phyloP scores from a whole-genome alignment of 108 stramenopile species.

The Aurantiochytrium sp. region DNA sequence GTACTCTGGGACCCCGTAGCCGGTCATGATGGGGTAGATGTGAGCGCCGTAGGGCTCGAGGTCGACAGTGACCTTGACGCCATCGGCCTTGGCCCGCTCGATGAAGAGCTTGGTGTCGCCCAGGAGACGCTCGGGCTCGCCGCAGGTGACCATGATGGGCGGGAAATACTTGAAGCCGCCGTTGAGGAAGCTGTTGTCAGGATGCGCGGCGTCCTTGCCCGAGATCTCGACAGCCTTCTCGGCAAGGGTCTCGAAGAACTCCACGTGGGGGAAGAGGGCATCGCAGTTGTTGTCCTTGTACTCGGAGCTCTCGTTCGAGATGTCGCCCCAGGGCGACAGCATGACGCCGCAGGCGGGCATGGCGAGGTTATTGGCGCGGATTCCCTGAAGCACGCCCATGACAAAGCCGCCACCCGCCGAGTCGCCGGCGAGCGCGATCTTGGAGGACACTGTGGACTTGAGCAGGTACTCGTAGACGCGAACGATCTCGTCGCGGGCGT shows the following conservation, averaged over 20 bases:
- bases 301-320: not conserved
- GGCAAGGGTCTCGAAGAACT: not conserved
- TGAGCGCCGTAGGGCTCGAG: not conserved
- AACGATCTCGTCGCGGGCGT: not conserved
- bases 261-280: not conserved
- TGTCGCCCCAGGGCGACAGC: not conserved
- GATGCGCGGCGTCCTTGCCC: not conserved
- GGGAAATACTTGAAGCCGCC: constrained; percentile 12
- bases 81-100: constrained; percentile 10
- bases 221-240: not conserved
- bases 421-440: not conserved
- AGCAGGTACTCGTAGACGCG: not conserved
- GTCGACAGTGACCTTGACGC: not conserved
- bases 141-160: not conserved
- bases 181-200: not conserved
- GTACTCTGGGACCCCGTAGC: not conserved
- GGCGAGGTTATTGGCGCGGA: not conserved
- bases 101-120: not conserved
- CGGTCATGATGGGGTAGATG: not conserved
- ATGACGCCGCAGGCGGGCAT: constrained; percentile 4
- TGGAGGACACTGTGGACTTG: not conserved
- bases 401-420: not conserved
- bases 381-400: not conserved
- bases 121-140: not conserved
- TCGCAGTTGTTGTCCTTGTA: not conserved